These are phyloP conservation scores for Naganishia friedmannii DNA, from an alignment of 768 basidiomycete genomes.

Conservation along the genomic window DNA sequence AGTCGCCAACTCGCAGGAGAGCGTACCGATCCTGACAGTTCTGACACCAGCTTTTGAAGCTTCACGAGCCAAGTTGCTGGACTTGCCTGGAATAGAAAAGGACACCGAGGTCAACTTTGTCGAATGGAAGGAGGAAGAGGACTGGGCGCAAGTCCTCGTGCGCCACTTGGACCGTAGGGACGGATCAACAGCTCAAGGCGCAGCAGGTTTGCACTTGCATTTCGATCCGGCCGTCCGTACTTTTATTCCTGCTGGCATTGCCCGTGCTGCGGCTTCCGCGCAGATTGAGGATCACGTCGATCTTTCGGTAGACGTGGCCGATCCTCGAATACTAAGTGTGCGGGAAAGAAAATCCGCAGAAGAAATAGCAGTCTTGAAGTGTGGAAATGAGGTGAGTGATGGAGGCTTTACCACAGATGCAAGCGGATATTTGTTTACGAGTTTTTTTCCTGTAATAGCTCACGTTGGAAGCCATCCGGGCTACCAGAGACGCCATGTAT, in stretches of 20 bases:
- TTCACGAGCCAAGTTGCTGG: slow-evolving; percentile 64
- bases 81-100: slow-evolving; percentile 55
- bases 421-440: not conserved
- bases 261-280: slow-evolving; percentile 55
- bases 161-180: slow-evolving; percentile 37
- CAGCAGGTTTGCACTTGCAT: slow-evolving; percentile 17
- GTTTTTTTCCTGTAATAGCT: slow-evolving; percentile 55
- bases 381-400: slow-evolving; percentile 69
- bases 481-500: slow-evolving; percentile 61
- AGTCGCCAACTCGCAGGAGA: slow-evolving; percentile 16
- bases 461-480: slow-evolving; percentile 71
- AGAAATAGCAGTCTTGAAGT: slow-evolving; percentile 70
- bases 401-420: slow-evolving; percentile 14
- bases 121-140: slow-evolving; percentile 62
- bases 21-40: slow-evolving; percentile 59
- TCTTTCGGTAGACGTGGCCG: slow-evolving; percentile 57
- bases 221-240: slow-evolving; percentile 39
- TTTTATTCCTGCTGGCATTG: slow-evolving; percentile 33
- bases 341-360: slow-evolving; percentile 71
- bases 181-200: not conserved
- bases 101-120: slow-evolving; percentile 51
- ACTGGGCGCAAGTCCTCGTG: slow-evolving; percentile 63
- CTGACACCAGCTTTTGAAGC: slow-evolving; percentile 76
- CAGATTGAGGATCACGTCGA: slow-evolving; percentile 29
- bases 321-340: slow-evolving; percentile 60